Conservation (phyloP, 495 filamentous ascomycete species). For the Bryoglossum gracile region DNA sequence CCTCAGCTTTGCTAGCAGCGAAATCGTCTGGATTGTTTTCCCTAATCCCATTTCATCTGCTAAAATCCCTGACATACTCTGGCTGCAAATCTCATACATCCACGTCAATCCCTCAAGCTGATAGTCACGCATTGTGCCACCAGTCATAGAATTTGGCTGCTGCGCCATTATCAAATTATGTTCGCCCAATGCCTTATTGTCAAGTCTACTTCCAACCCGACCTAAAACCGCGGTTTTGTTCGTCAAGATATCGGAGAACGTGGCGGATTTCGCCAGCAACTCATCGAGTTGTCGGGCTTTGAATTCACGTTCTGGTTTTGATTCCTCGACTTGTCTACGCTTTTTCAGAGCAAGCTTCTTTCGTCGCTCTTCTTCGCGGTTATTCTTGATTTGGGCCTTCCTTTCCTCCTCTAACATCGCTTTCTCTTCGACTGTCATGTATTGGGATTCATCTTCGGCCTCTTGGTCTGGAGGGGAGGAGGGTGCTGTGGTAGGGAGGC, state of each 20-base stretch:
- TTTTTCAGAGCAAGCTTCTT: slow-evolving; percentile 8
- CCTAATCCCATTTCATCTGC: slow-evolving; percentile 98
- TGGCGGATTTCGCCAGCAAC: slow-evolving; percentile 29
- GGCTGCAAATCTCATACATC: slow-evolving; percentile 75
- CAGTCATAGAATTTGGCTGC: slow-evolving; percentile 77
- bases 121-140: slow-evolving; percentile 88
- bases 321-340: slow-evolving; percentile 31
- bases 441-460: slow-evolving; percentile 8
- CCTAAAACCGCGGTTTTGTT: slow-evolving; percentile 49
- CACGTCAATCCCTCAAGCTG: slow-evolving; percentile 92
- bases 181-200: slow-evolving; percentile 54
- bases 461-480: slow-evolving; percentile 33
- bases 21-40: slow-evolving; percentile 93
- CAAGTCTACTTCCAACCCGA: slow-evolving; percentile 44
- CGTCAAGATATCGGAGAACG: slow-evolving; percentile 46
- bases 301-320: slow-evolving; percentile 40
- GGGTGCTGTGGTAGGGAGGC: slow-evolving; percentile 33
- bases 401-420: slow-evolving; percentile 40
- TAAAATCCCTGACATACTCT: slow-evolving; percentile 89
- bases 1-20: slow-evolving; percentile 79
- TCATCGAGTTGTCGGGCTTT: slow-evolving; percentile 45
- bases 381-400: slow-evolving; percentile 38
- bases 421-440: slow-evolving; percentile 14
- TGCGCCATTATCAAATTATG: slow-evolving; percentile 72
- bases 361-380: slow-evolving; percentile 40